Conservation (phyloP, 495 filamentous ascomycete species). For the Chaetomium cochliodes region DNA sequence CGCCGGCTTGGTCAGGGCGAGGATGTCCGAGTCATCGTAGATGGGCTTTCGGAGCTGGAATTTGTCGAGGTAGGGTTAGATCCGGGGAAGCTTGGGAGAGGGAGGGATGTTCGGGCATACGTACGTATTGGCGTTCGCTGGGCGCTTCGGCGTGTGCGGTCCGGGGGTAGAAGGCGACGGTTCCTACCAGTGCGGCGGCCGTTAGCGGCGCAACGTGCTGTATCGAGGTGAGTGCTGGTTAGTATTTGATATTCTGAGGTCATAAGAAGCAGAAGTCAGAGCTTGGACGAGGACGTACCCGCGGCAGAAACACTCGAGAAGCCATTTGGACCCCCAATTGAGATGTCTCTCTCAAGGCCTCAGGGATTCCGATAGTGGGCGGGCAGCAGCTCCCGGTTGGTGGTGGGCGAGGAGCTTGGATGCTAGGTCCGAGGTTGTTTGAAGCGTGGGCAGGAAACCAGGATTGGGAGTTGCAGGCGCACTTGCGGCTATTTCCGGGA, state of each 20-base stretch:
- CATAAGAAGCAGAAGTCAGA: slow-evolving; percentile 1
- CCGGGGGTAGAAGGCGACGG: slow-evolving; percentile 45
- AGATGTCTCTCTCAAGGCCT: slow-evolving; percentile 18
- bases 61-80: slow-evolving; percentile 16
- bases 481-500: slow-evolving; percentile 31
- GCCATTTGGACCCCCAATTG: slow-evolving; percentile 52
- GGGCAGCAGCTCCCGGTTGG: slow-evolving; percentile 14
- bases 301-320: slow-evolving; percentile 54
- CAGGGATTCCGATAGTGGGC: slow-evolving; percentile 11
- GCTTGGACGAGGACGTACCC: slow-evolving; percentile 32
- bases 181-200: slow-evolving; percentile 47
- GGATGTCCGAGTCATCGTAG: slow-evolving; percentile 69
- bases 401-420: slow-evolving; percentile 10
- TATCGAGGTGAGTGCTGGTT: slow-evolving; percentile 8
- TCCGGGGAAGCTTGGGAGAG: neutral
- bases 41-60: slow-evolving; percentile 73
- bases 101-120: slow-evolving; percentile 12
- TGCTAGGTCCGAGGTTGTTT: slow-evolving; percentile 21
- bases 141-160: slow-evolving; percentile 49
- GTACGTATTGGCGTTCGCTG: slow-evolving; percentile 39
- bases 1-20: slow-evolving; percentile 34
- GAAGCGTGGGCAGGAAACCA: slow-evolving; percentile 12
- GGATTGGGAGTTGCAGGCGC: slow-evolving; percentile 12
- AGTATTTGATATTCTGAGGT: slow-evolving; percentile 15
- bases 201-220: slow-evolving; percentile 50